These are phyloP conservation scores for Diplotaxis tenuifolia DNA, from an alignment of 345 rosid species.

Conservation along the genomic window DNA sequence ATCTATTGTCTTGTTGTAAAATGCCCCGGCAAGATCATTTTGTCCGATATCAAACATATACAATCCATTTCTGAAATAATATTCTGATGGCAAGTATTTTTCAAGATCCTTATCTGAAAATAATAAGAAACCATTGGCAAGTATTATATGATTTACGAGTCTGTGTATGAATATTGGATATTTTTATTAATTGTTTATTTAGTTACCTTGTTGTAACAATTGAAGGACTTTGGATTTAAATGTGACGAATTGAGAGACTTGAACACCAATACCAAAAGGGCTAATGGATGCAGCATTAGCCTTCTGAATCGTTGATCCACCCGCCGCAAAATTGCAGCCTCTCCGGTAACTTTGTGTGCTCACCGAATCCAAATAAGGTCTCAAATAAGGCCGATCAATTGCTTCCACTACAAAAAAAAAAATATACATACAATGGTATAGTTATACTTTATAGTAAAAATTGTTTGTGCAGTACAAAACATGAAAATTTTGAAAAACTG, in stretches of 20 bases:
- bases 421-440: background rate
- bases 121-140: background rate
- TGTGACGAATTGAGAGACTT: conserved; percentile 45
- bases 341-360: conserved; percentile 32
- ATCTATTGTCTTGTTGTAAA: conserved; percentile 38
- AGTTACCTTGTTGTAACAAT: conserved; percentile 43
- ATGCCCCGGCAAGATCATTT: conserved; percentile 49
- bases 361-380: conserved; percentile 45
- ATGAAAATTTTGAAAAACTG: background rate
- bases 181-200: background rate
- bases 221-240: conserved; percentile 43
- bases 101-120: conserved; percentile 38
- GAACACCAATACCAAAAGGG: conserved; percentile 39
- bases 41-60: conserved; percentile 67
- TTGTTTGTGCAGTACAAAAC: background rate
- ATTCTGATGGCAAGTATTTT: conserved; percentile 43
- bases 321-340: conserved; percentile 42
- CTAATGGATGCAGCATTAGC: conserved; percentile 36
- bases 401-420: conserved; percentile 30
- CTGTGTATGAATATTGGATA: background rate
- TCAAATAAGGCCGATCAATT: conserved; percentile 29
- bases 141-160: background rate
- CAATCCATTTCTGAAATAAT: conserved; percentile 42
- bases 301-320: conserved; percentile 37
- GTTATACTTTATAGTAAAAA: background rate